Conservation (phyloP, 305 asterid species). For the Solanum chacoense region DNA sequence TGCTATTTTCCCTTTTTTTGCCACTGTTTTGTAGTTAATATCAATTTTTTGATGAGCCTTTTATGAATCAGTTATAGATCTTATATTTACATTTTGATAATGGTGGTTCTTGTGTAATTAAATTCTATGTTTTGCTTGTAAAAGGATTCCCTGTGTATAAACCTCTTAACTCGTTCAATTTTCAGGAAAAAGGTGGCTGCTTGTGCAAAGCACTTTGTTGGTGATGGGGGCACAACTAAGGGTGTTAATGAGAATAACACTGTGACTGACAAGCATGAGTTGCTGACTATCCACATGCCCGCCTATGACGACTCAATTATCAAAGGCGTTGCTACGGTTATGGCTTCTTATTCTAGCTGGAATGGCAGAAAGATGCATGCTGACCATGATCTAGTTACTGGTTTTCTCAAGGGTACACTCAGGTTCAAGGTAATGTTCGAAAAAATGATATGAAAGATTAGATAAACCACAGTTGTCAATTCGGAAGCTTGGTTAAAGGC, state of each 20-base stretch:
- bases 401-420: constrained; percentile 63
- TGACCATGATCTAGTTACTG: constrained; percentile 54
- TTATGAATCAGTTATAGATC: not conserved
- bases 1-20: not conserved
- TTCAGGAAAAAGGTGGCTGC: constrained; percentile 78
- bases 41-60: not conserved
- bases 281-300: constrained; percentile 81
- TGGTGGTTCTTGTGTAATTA: not conserved
- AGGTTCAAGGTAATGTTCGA: constrained; percentile 52
- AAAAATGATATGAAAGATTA: not conserved
- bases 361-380: constrained; percentile 75
- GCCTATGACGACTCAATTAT: constrained; percentile 56
- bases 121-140: not conserved
- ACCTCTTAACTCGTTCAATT: not conserved
- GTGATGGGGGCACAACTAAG: constrained; percentile 76
- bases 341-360: constrained; percentile 91
- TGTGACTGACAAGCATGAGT: constrained; percentile 44
- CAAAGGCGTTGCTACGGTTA: constrained; percentile 66
- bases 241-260: constrained; percentile 70
- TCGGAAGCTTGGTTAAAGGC: not conserved
- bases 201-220: constrained; percentile 89
- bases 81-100: not conserved
- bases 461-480: not conserved
- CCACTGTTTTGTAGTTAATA: not conserved
- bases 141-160: not conserved